Evolutionary conservation across 1,284 basidiomycete genomes (phyloP).

Genomic region (Ganoderma leucocontextum): DNA sequence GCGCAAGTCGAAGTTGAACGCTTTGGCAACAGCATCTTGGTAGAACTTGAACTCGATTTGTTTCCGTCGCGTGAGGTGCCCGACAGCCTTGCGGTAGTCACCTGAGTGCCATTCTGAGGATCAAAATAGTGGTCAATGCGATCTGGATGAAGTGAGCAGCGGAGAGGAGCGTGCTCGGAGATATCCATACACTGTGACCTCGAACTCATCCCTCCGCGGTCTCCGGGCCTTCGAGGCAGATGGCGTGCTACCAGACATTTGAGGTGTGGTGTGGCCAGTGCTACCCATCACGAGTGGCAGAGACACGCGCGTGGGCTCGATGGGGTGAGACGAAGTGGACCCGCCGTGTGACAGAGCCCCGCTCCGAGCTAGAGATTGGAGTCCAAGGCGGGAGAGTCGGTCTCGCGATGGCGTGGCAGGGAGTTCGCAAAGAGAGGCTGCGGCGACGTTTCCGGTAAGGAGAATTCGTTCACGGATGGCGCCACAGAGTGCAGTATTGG

Average conservation of each 20-base stretch:
- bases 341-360: too few species aligned
- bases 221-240: neutral
- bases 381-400: neutral
- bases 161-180: neutral
- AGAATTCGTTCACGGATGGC: neutral
- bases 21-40: neutral
- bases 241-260: neutral
- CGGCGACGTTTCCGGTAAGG: neutral
- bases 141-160: neutral
- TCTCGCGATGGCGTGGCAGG: neutral
- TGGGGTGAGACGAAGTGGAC: neutral
- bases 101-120: neutral
- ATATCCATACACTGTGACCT: neutral
- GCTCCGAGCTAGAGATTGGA: neutral
- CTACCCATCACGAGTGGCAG: neutral
- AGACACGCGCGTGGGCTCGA: neutral
- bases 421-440: neutral
- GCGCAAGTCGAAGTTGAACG: neutral
- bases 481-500: neutral
- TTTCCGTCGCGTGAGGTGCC: neutral
- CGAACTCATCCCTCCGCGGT: neutral
- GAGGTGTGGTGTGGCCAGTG: neutral
- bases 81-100: neutral
- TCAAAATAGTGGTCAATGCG: neutral
- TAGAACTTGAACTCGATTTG: neutral